Conservation (phyloP, 345 rosid species). For the Dipteronia dyeriana region DNA sequence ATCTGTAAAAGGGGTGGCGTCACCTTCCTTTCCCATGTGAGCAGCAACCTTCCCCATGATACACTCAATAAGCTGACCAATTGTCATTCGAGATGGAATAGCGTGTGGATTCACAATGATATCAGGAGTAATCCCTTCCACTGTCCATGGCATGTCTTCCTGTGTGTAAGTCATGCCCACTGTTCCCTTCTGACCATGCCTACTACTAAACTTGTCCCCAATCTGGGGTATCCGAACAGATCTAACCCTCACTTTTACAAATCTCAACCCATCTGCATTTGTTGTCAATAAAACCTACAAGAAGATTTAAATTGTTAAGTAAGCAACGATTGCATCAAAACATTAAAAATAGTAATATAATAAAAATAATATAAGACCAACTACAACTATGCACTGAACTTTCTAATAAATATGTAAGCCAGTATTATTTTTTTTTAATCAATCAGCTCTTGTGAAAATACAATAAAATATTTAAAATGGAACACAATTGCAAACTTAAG, state of each 20-base stretch:
- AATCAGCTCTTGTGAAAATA: background rate
- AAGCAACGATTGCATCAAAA: background rate
- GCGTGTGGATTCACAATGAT: slow-evolving; percentile 98
- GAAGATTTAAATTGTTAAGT: background rate
- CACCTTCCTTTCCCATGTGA: slow-evolving; percentile 99
- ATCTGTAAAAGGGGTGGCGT: slow-evolving; percentile 98
- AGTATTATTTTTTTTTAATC: background rate
- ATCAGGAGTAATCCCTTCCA: slow-evolving; percentile 94
- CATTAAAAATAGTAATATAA: background rate
- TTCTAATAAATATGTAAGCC: background rate
- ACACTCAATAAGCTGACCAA: slow-evolving; percentile 98
- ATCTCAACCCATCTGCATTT: slow-evolving; percentile 97
- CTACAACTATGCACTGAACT: background rate
- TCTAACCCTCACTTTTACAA: slow-evolving; percentile 96
- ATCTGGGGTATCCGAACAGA: slow-evolving; percentile 97
- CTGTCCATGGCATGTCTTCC: slow-evolving; percentile 99
- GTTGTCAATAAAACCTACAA: slow-evolving; percentile 89
- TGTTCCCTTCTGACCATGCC: slow-evolving; percentile 99
- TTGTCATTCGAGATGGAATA: slow-evolving; percentile 98
- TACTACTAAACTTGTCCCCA: slow-evolving; percentile 97
- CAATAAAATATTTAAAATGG: no score
- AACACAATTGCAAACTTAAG: background rate
- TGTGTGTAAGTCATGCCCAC: slow-evolving; percentile 99
- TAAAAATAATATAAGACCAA: background rate
- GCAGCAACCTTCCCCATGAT: slow-evolving; percentile 99